These are phyloP conservation scores for Pseudotsuga menziesii DNA, from an alignment of 75 land plant species.

Conservation along the genomic window DNA sequence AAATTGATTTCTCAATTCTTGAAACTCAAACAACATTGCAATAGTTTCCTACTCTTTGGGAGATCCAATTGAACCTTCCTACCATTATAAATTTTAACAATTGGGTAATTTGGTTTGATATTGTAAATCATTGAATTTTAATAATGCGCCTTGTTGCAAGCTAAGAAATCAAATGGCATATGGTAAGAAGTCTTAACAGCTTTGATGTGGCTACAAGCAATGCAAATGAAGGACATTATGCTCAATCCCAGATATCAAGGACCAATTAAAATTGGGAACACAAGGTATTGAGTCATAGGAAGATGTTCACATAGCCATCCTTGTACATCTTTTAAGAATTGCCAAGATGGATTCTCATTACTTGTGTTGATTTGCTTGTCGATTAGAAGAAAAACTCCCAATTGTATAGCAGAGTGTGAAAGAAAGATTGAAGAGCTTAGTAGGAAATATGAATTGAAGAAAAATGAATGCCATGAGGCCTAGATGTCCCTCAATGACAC, in stretches of 20 bases:
- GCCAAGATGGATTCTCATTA: neutral
- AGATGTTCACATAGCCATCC: neutral
- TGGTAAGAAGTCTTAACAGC: neutral
- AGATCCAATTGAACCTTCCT: too few relatives aligned
- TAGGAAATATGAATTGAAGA: slow-evolving; percentile 29
- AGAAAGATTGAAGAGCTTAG: slow-evolving; percentile 64
- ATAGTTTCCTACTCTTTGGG: neutral
- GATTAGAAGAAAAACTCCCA: slow-evolving; percentile 35
- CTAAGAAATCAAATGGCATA: neutral
- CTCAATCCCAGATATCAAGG: neutral
- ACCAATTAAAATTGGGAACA: neutral
- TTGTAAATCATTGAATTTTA: neutral
- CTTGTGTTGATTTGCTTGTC: slow-evolving; percentile 9
- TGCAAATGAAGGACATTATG: slow-evolving; percentile 5
- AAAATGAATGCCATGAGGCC: slow-evolving; percentile 87
- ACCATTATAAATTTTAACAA: too few relatives aligned
- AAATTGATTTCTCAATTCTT: too few relatives aligned
- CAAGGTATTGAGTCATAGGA: neutral
- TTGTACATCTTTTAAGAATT: neutral
- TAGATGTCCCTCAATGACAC: slow-evolving; percentile 79
- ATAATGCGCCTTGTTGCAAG: neutral
- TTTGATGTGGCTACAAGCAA: slow-evolving; percentile 3
- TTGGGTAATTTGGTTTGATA: too few relatives aligned
- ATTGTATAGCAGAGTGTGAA: slow-evolving; percentile 47
- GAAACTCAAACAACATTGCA: neutral